Evolutionary conservation across 352 stramenopile species (phyloP).

Genomic region (Hyaloperonospora arabidopsidis): DNA sequence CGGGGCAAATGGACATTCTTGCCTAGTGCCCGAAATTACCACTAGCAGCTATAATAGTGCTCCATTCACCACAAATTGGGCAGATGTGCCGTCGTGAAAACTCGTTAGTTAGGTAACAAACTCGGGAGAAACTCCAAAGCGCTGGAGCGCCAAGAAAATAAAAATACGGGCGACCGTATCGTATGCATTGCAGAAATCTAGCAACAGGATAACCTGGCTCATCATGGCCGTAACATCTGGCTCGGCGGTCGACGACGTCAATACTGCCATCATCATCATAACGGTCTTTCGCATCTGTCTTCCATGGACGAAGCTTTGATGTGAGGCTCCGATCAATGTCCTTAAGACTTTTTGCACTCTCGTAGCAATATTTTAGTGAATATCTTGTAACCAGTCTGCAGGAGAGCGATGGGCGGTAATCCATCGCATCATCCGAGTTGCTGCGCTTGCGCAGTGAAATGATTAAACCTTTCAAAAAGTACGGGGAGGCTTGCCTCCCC

Average conservation of each 20-base stretch:
- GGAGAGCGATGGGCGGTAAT: background rate
- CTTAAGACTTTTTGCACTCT: background rate
- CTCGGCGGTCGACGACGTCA: background rate
- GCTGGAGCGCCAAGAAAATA: too few relatives aligned
- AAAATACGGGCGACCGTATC: too few relatives aligned
- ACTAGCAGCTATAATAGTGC: background rate
- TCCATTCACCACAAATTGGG: too few relatives aligned
- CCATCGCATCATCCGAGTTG: background rate
- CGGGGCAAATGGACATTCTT: background rate
- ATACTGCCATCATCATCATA: conserved; percentile 1
- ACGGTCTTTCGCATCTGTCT: background rate
- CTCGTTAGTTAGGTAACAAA: too few relatives aligned
- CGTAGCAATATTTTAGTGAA: conserved; percentile 2
- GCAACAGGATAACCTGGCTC: too few relatives aligned
- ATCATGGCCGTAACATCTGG: too few relatives aligned
- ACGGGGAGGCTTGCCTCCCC: too few relatives aligned
- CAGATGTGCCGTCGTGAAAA: too few relatives aligned
- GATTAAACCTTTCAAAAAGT: too few relatives aligned
- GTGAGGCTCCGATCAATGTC: background rate
- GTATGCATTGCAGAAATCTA: too few relatives aligned
- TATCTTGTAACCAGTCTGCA: conserved; percentile 1
- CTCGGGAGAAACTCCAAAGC: too few relatives aligned
- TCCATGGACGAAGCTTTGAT: background rate
- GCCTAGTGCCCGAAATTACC: background rate
- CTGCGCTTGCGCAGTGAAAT: background rate